phyloP scores from a whole-genome alignment of 169 alveolate genomes.

The Eimeria sp. region DNA sequence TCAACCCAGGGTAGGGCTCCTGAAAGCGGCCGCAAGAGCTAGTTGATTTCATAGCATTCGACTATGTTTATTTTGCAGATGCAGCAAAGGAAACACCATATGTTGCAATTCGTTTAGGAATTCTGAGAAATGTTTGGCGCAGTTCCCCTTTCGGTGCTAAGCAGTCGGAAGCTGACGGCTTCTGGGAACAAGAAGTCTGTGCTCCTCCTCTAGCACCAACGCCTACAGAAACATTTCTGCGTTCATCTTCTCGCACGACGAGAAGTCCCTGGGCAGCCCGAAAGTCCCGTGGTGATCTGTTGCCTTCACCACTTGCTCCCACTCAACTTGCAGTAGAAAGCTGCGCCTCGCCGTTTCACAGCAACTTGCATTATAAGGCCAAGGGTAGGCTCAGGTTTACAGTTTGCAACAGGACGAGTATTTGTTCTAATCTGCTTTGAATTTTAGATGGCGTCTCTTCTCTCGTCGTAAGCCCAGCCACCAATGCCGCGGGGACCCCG shows the following conservation, averaged over 20 bases:
- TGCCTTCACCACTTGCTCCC: background rate
- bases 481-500: background rate
- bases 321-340: background rate
- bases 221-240: background rate
- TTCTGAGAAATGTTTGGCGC: conserved; percentile 71
- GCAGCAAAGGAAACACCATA: conserved; percentile 60
- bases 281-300: background rate
- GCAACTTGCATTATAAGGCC: background rate
- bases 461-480: conserved; percentile 2
- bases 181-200: conserved; percentile 46
- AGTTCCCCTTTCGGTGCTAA: conserved; percentile 63
- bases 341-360: conserved; percentile 1
- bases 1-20: conserved; percentile 62
- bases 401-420: background rate
- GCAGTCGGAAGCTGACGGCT: conserved; percentile 3
- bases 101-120: conserved; percentile 68
- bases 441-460: conserved; percentile 4
- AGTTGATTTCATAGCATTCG: conserved; percentile 6
- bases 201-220: conserved; percentile 55
- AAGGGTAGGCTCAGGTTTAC: conserved; percentile 23
- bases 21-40: conserved; percentile 3
- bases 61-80: conserved; percentile 26
- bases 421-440: background rate
- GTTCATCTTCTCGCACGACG: background rate
- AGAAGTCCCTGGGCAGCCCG: background rate